Evolutionary conservation across 164 flowering plant species (phyloP).

Genomic region (Magnolia officinalis): DNA sequence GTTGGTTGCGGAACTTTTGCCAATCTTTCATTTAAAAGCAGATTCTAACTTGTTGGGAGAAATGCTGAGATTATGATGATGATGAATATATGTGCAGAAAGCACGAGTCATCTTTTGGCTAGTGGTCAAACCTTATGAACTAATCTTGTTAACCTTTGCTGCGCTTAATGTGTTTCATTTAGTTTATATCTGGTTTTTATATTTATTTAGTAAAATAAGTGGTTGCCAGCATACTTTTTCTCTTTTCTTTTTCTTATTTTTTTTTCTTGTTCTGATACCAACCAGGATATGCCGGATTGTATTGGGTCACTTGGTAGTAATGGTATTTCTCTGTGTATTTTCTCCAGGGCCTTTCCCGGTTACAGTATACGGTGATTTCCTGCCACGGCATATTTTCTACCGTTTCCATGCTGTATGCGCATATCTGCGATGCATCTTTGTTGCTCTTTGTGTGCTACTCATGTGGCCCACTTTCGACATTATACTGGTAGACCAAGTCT

Average conservation of each 20-base stretch:
- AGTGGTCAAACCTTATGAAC: no score
- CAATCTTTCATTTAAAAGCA: no score
- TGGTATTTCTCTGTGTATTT: conserved; percentile 3
- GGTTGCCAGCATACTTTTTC: neutral
- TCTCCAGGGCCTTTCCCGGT: conserved; percentile 76
- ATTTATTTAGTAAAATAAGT: no score
- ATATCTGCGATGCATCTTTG: conserved; percentile 82
- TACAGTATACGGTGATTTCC: conserved; percentile 79
- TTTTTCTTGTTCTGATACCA: neutral
- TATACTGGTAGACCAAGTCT: conserved; percentile 86
- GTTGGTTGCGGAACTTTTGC: no score
- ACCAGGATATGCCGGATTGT: no score
- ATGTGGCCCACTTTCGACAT: conserved; percentile 77
- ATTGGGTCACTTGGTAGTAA: neutral
- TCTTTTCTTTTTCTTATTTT: neutral
- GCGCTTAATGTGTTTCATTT: neutral
- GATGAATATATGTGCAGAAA: no score
- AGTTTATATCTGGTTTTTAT: neutral
- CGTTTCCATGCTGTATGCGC: conserved; percentile 92
- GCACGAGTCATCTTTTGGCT: no score
- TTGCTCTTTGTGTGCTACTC: conserved; percentile 76
- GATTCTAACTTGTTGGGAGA: no score
- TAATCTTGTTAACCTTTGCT: no score
- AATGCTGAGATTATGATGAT: no score
- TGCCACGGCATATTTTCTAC: conserved; percentile 92